Conservation (phyloP, 2,329 filamentous ascomycete genomes). For the Claviceps capensis region DNA sequence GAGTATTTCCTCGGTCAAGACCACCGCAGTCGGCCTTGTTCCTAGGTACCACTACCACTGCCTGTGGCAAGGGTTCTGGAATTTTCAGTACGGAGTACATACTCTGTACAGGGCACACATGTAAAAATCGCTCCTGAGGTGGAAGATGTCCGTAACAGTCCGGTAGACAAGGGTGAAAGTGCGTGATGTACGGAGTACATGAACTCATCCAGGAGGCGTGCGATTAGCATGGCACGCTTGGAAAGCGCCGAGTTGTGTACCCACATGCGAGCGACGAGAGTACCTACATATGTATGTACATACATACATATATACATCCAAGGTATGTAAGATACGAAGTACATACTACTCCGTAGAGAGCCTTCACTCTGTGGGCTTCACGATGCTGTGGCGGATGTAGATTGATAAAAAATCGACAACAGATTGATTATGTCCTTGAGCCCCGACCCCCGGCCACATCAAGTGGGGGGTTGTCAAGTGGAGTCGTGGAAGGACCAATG, state of each 20-base stretch:
- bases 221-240: neutral
- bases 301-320: no score
- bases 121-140: neutral
- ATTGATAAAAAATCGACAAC: conserved; percentile 1
- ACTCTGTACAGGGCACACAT: neutral
- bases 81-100: neutral
- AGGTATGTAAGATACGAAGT: no score
- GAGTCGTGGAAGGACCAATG: neutral
- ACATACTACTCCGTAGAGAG: neutral
- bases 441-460: neutral
- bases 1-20: no score
- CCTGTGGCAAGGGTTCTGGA: neutral
- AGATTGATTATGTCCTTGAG: neutral
- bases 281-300: no score
- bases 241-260: neutral
- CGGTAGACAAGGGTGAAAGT: no score
- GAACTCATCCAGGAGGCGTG: neutral
- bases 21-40: neutral
- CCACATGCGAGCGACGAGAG: neutral
- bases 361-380: neutral
- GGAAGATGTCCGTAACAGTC: neutral
- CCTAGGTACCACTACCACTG: neutral
- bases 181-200: no score
- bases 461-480: neutral
- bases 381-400: neutral